Conservation (phyloP, 352 stramenopile species). For the Phytophthora brassicae region DNA sequence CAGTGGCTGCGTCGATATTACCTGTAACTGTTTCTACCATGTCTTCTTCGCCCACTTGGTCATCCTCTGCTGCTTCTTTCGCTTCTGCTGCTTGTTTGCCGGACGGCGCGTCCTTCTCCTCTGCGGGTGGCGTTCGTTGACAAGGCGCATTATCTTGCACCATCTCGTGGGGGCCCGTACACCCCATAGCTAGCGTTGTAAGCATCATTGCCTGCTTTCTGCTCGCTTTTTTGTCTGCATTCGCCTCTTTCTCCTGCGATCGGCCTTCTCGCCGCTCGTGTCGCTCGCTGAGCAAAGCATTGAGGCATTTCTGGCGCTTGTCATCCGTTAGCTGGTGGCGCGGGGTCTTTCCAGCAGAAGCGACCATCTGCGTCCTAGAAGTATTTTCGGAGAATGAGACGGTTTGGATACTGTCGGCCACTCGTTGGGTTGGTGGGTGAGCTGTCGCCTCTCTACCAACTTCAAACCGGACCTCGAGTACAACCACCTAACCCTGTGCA, state of each 20-base stretch:
- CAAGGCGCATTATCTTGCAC: no score
- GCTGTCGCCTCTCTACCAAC: no score
- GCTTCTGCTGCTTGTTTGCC: no score
- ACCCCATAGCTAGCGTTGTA: neutral
- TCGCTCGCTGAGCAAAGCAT: neutral
- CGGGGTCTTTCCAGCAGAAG: neutral
- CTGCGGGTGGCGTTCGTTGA: no score
- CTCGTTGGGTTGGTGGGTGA: no score
- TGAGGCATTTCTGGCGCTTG: neutral
- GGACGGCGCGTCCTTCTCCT: neutral
- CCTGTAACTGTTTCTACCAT: no score
- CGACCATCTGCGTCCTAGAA: neutral
- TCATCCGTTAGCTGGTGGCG: neutral
- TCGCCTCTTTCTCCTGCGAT: no score
- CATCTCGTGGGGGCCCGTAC: no score
- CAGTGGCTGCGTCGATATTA: no score
- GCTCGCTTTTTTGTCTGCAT: neutral
- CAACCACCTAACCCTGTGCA: slow-evolving; percentile 2
- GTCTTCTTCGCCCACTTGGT: no score
- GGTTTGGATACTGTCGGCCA: neutral
- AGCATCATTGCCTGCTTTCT: neutral
- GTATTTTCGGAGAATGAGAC: neutral
- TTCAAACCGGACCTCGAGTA: no score
- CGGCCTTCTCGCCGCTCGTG: neutral
- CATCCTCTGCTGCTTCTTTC: neutral